Base-by-base conservation (phyloP, 306 rosid genomes). In the Quercus gilva region DNA sequence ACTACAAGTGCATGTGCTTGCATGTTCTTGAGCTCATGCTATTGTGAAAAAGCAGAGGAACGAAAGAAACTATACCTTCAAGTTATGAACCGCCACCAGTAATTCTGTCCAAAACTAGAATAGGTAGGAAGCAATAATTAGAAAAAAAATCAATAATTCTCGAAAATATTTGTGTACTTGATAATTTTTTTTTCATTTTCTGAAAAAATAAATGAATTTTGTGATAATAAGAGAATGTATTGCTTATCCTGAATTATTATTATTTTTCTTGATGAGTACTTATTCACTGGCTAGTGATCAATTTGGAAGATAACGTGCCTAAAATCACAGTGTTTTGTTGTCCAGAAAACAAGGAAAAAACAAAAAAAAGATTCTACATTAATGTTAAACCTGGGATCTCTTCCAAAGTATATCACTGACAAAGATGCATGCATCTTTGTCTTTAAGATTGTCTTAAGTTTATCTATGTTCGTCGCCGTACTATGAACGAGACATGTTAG, bases 391-490 rank as follows among this genome's bases (percentile, higher is more conserved):
- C 26, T 19, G 17, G 70, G 31, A 49, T 73, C 59, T 53, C 76
- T 67, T 13, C 23, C 41, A 13, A 65, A 49, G 53, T 12, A 11
- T 37, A 6, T 31, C 11, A 19, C 31, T 7, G 75, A 77, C 41
- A 77, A 77, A 75, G 70, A 75, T 81, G 69, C 73, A 78, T 79
- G 76, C 84, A 81, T 84, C 45, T 79, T 79, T 82, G 81, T 81
- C 77, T 52, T 25, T 29, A 41, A 80, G 82, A 69, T 76, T 78
- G 71, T 74, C 74, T 52, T 41, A 41, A 71, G 73, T 56, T 31
- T 11, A 56, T 25, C 53, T 14, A 49, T 41, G 17, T 53, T 31
- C 37, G n/a, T 33, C 41, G 71, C 72, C 20, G 56, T 73, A 73
- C 76, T 14, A 75, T 67, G 77, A 83, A 74, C 75, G 61, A 49